These are phyloP conservation scores for Glycine soja DNA, from an alignment of 306 rosid species.

Conservation along the genomic window DNA sequence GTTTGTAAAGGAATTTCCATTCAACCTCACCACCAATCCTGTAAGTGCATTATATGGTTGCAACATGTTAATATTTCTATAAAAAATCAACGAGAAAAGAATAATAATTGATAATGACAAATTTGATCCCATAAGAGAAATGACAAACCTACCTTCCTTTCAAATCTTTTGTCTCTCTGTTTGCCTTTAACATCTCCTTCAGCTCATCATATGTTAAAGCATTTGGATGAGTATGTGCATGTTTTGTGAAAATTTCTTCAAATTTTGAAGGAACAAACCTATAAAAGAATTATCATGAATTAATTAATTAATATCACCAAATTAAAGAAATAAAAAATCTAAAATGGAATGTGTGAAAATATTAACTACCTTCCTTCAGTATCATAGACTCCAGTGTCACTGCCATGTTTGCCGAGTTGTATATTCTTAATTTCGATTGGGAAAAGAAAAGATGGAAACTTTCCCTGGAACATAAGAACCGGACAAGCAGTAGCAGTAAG, in stretches of 20 bases:
- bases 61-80: neutral
- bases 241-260: slow-evolving; percentile 73
- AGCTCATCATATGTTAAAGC: slow-evolving; percentile 77
- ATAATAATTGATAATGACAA: neutral
- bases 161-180: slow-evolving; percentile 65
- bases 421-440: slow-evolving; percentile 78
- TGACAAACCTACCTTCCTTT: slow-evolving; percentile 61
- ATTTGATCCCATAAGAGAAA: neutral
- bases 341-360: neutral
- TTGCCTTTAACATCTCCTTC: slow-evolving; percentile 55
- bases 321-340: neutral
- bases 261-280: slow-evolving; percentile 77
- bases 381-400: slow-evolving; percentile 78
- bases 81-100: neutral
- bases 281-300: neutral
- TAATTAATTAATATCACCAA: neutral
- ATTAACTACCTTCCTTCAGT: slow-evolving; percentile 67
- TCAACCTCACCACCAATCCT: slow-evolving; percentile 66
- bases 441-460: slow-evolving; percentile 63
- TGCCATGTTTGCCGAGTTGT: slow-evolving; percentile 64
- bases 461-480: slow-evolving; percentile 34
- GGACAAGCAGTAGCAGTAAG: too few relatives aligned
- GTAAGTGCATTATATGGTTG: neutral
- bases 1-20: slow-evolving; percentile 68
- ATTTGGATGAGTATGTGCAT: slow-evolving; percentile 59